Conservation (phyloP, 139 green algal species). For the Coccomyxa sp. region DNA sequence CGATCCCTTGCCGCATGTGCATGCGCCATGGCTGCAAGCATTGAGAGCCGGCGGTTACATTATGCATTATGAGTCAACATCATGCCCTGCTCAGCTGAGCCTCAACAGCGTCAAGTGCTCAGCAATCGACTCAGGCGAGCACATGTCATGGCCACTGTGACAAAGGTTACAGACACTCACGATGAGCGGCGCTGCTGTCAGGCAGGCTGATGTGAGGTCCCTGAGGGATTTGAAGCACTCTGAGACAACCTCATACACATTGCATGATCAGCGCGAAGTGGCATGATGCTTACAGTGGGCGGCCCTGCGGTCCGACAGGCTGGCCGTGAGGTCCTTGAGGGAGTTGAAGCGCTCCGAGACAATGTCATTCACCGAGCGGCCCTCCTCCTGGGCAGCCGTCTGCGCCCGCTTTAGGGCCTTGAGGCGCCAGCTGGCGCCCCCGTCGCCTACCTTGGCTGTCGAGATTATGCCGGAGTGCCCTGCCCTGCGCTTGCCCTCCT, state of each 20-base stretch:
- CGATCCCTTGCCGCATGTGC: conserved; percentile 27
- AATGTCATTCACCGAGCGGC: conserved; percentile 17
- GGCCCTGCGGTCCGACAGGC: conserved; percentile 33
- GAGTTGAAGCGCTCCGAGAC: conserved; percentile 81
- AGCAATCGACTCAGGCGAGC: too few species aligned
- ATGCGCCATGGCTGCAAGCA: conserved; percentile 55
- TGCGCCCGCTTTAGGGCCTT: conserved; percentile 87
- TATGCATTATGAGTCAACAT: too few species aligned
- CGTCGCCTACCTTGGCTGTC: conserved; percentile 65
- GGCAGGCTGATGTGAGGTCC: too few species aligned
- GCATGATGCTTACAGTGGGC: conserved; percentile 34
- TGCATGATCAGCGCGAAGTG: background rate
- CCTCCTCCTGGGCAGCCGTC: conserved; percentile 63
- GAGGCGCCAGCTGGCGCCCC: conserved; percentile 85
- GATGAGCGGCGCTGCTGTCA: too few species aligned
- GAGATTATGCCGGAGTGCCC: background rate
- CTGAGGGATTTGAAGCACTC: too few species aligned
- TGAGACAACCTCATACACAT: too few species aligned
- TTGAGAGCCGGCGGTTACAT: too few species aligned
- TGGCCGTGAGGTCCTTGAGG: conserved; percentile 47
- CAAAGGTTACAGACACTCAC: too few species aligned
- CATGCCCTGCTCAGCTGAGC: too few species aligned
- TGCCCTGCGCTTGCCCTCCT: background rate
- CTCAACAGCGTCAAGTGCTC: too few species aligned
- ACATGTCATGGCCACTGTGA: too few species aligned